A percentile compares a stretch with the other conserved stretches of the same genome.
Evolutionary conservation across 495 filamentous ascomycete genomes (phyloP).

Genomic region (Hypoxylon intermedium): DNA sequence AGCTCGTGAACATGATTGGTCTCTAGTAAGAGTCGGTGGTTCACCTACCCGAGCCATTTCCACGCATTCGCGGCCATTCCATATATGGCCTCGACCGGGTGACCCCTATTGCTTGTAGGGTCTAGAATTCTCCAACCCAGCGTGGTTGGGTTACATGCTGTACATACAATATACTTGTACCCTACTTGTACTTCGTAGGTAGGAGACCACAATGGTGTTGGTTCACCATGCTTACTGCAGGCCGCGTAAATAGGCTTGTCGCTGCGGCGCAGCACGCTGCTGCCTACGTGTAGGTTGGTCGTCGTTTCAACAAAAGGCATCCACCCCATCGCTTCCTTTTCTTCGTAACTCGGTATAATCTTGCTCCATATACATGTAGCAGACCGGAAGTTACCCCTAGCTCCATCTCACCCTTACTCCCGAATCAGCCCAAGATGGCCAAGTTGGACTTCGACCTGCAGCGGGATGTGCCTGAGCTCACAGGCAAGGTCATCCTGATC

Average conservation of each 20-base stretch:
- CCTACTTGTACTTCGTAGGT: too few species aligned
- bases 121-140: neutral
- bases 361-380: neutral
- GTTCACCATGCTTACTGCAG: neutral
- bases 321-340: conserved; percentile 2
- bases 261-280: conserved; percentile 6
- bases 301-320: conserved; percentile 4
- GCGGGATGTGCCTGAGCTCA: conserved; percentile 36
- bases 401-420: neutral
- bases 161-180: too few species aligned
- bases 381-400: neutral
- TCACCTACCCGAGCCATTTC: neutral
- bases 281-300: too few species aligned
- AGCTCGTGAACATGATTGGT: conserved; percentile 1
- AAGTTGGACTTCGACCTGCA: conserved; percentile 30
- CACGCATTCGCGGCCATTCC: neutral
- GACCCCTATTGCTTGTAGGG: neutral
- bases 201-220: neutral
- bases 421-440: conserved; percentile 10
- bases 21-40: neutral
- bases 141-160: neutral
- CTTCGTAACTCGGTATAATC: conserved; percentile 1
- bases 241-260: neutral
- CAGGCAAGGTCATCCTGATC: conserved; percentile 57
- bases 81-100: neutral